phyloP scores from a whole-genome alignment of 768 basidiomycete genomes.

The Gyrodon lividus region DNA sequence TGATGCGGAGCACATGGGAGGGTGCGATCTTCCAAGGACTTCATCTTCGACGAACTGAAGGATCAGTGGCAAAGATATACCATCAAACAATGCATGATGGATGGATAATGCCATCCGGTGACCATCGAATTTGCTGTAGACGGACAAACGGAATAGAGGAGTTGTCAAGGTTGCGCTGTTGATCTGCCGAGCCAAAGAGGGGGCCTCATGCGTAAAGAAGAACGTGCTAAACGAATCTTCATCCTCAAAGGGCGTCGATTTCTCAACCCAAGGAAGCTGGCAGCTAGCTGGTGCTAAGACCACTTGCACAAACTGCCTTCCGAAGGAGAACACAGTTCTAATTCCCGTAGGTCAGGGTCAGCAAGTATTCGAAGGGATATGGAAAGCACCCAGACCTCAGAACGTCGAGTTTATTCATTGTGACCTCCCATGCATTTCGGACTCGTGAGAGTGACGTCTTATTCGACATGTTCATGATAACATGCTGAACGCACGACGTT shows the following conservation, averaged over 20 bases:
- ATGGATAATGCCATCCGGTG: conserved; percentile 28
- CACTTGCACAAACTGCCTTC: conserved; percentile 28
- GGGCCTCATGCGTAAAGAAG: conserved; percentile 23
- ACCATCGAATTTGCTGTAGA: conserved; percentile 6
- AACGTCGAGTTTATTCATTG: conserved; percentile 27
- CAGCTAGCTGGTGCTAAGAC: conserved; percentile 17
- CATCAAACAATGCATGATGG: conserved; percentile 36
- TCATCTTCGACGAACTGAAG: conserved; percentile 28
- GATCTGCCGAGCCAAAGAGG: conserved; percentile 22
- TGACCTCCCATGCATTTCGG: conserved; percentile 34
- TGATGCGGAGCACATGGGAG: conserved; percentile 11
- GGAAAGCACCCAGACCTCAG: conserved; percentile 21
- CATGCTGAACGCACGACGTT: conserved; percentile 45
- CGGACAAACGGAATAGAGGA: conserved; percentile 16
- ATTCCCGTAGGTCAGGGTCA: background rate
- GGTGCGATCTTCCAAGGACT: conserved; percentile 11
- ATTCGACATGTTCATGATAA: conserved; percentile 32
- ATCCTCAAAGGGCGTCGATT: conserved; percentile 5
- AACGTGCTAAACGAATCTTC: conserved; percentile 16
- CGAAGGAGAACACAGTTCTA: conserved; percentile 35
- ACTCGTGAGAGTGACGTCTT: conserved; percentile 22
- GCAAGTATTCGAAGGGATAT: background rate
- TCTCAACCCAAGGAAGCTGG: conserved; percentile 18
- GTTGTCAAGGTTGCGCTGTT: conserved; percentile 17
- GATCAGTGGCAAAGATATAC: conserved; percentile 29